Base-by-base conservation (phyloP, 176 grass and related monocot genomes). In the Avena insularis region DNA sequence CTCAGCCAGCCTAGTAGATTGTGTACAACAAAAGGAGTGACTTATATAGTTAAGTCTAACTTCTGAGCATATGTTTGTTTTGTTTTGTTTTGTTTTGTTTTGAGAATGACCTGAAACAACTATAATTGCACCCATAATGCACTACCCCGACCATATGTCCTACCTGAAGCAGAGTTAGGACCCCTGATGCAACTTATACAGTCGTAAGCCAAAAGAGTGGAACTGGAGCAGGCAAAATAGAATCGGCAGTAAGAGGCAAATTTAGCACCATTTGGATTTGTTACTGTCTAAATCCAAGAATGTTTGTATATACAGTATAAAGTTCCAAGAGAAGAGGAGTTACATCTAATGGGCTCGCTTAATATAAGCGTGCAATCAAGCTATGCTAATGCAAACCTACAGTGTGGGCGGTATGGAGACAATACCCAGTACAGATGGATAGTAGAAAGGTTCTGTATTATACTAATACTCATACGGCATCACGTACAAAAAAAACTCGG, bases 1-100 rank as follows among this genome's bases (percentile, higher is more conserved):
- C 27, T 78, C 51, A 70, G 43, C n/a, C 12, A 78, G 79, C 55
- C 51, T 54, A 86, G 40, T 73, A 36, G 4, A 73, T 51, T 82
- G 21, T 82, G 79, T 43, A 11, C 35, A 79, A 47, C 27, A 86
- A 53, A 82, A 48, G n/a, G 16, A 62, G 43, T 43, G 40, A 3
- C 16, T n/a, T 63, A 4, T 49, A 35, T 20, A 35, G 43, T 49
- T 67, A 75, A 61, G 38, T 46, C 35, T 47, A 75, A 19, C 40
- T 84, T 61, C 4, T 20, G 70, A 25, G 21, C 38, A 12, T 48
- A n/a, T 74, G 9, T 59, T 65, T 67, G 1, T 9, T 47, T 47
- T 47, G 45, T 7, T 36, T 8, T 61, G 36, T 38, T 38, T 38
- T 38, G 20, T 8, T 21, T n/a, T 53, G 46, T 62, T 62, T 62